A percentile compares a stretch with the other conserved stretches of the same genome.
Evolutionary conservation across 2,329 filamentous ascomycete species (phyloP).

Genomic region (Coniella lustricola): DNA sequence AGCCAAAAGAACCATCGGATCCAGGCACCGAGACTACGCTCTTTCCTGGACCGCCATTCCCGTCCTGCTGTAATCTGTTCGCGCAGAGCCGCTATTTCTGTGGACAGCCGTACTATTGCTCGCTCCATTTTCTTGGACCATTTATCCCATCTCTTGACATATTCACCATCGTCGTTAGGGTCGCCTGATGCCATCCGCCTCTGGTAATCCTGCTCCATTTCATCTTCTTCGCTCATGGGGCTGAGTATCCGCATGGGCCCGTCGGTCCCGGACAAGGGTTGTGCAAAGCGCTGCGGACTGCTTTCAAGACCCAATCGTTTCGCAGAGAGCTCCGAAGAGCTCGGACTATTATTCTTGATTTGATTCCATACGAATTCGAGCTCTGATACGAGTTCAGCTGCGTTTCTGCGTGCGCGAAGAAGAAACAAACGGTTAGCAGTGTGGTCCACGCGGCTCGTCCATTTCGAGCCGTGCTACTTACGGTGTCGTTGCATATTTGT

Average conservation of each 20-base stretch:
- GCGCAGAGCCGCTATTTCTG: slow-evolving; percentile 83
- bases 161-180: slow-evolving; percentile 32
- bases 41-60: slow-evolving; percentile 60
- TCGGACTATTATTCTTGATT: slow-evolving; percentile 77
- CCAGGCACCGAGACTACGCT: slow-evolving; percentile 62
- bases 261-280: slow-evolving; percentile 42
- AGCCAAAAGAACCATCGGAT: slow-evolving; percentile 63
- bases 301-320: slow-evolving; percentile 33
- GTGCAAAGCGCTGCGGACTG: slow-evolving; percentile 37
- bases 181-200: slow-evolving; percentile 34
- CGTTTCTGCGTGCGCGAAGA: slow-evolving; percentile 48
- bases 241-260: slow-evolving; percentile 64
- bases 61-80: slow-evolving; percentile 80
- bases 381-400: slow-evolving; percentile 80
- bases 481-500: slow-evolving; percentile 84
- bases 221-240: slow-evolving; percentile 80
- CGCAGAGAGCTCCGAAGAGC: slow-evolving; percentile 52
- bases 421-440: slow-evolving; percentile 5
- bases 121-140: slow-evolving; percentile 82
- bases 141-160: slow-evolving; percentile 41
- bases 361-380: slow-evolving; percentile 99
- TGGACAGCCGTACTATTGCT: slow-evolving; percentile 80
- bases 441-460: neutral
- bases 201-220: slow-evolving; percentile 51
- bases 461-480: slow-evolving; percentile 31